Base-by-base conservation (phyloP, 805 yeast species). In the Suhomyces prunicola region DNA sequence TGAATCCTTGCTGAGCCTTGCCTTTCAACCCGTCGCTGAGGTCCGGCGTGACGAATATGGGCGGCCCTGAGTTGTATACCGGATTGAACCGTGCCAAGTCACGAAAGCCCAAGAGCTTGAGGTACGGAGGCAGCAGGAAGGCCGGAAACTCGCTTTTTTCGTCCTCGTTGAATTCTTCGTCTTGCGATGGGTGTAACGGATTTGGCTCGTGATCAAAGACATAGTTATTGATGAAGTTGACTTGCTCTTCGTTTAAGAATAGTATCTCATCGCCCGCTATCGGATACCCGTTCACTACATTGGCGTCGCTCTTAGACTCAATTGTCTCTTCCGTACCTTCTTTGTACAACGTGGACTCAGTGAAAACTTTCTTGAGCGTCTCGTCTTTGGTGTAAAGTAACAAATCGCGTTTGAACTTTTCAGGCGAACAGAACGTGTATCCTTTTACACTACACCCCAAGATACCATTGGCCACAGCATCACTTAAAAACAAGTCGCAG, bases 381-480 rank as follows among this genome's bases (percentile, higher is more conserved):
- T 83, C 86, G 2, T 78, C 81, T 47, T 78, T 77, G 42, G 80
- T 82, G 64, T 80, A 83, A 5, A 88, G 80, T 44, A 74, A 74
- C 39, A 77, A 77, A 10, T 81, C 72, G n/a, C 79, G 69, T 17
- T 78, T 74, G 0, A 82, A 61, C 42, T 73, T 78, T 53, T 85
- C 86, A 50, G 81, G 83, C 6, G 77, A 73, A 55, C 79, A 80
- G n/a, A 88, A 74, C 0, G 86, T 70, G 61, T 83, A 88, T 0
- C 96, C 97, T 58, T 81, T 82, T 0, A 92, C 76, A 0, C 90
- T 87, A 47, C 93, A 79, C 0, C 76, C 73, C 17, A 92, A 52
- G 2, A 54, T 54, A 5, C 76, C 77, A 4, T 51, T 51, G 2
- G 61, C 64, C 0, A 72, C 69, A 9, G 72, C 73, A 36, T 81